These are phyloP conservation scores for Ceratocystis papillata DNA, from an alignment of 2,329 filamentous ascomycete genomes.

Conservation along the genomic window DNA sequence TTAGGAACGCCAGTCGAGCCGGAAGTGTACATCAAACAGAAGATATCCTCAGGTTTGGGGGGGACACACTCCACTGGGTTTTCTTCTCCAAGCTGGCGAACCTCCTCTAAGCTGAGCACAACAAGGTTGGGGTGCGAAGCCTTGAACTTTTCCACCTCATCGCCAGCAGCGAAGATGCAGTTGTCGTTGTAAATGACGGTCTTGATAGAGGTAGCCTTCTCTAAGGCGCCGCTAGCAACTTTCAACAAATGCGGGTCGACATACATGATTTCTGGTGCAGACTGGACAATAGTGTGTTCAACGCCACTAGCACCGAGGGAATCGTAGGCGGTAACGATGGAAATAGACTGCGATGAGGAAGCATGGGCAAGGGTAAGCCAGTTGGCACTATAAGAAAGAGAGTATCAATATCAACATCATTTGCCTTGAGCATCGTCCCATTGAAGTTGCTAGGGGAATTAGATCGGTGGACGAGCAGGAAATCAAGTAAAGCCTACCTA, in stretches of 20 bases:
- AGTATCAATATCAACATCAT: constrained; percentile 23
- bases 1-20: constrained; percentile 84
- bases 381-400: constrained; percentile 45
- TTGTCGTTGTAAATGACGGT: constrained; percentile 54
- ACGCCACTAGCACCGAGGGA: constrained; percentile 77
- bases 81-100: constrained; percentile 49
- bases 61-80: constrained; percentile 61
- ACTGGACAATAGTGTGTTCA: constrained; percentile 75
- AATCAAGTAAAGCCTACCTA: constrained; percentile 41
- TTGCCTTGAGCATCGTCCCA: background rate
- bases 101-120: constrained; percentile 45
- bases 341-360: constrained; percentile 71
- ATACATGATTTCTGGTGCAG: constrained; percentile 71
- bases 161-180: constrained; percentile 40
- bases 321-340: constrained; percentile 91
- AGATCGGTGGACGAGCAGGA: background rate
- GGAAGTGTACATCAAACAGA: constrained; percentile 79
- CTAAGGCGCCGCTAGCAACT: constrained; percentile 46
- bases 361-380: constrained; percentile 77
- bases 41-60: constrained; percentile 64
- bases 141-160: constrained; percentile 47
- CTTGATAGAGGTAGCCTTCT: constrained; percentile 46
- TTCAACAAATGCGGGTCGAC: constrained; percentile 68
- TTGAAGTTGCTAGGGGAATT: background rate
- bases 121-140: constrained; percentile 44